phyloP scores from a whole-genome alignment of 1,284 basidiomycete genomes.

The Stereum hirsutum region DNA sequence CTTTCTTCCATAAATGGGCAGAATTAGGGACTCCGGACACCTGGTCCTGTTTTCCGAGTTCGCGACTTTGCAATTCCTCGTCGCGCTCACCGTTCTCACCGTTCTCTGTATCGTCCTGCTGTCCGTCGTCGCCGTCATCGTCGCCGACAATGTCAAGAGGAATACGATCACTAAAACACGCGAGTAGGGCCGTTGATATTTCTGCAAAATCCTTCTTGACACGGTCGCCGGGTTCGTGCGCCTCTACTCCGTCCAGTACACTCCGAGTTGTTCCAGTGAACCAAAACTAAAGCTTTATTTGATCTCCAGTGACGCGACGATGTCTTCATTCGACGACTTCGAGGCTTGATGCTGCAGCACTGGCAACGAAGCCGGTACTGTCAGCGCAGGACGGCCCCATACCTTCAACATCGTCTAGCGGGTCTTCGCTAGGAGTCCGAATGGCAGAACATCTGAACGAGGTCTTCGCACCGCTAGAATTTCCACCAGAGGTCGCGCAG shows the following conservation, averaged over 20 bases:
- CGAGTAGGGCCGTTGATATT: not conserved
- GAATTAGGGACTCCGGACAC: no score
- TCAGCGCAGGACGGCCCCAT: no score
- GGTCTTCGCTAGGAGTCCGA: constrained; percentile 11
- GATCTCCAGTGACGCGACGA: not conserved
- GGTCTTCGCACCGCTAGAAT: constrained; percentile 56
- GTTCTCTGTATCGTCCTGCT: not conserved
- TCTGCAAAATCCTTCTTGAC: no score
- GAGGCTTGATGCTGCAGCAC: no score
- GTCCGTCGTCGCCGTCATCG: not conserved
- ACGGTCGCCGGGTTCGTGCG: not conserved
- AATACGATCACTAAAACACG: not conserved
- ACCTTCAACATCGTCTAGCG: not conserved
- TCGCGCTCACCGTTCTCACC: no score
- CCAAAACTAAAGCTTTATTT: no score
- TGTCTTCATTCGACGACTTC: not conserved
- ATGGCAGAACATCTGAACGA: constrained; percentile 48
- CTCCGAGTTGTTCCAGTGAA: no score
- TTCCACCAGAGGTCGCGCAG: constrained; percentile 57
- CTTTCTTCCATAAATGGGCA: no score
- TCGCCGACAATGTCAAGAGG: constrained; percentile 1
- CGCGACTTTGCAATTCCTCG: no score
- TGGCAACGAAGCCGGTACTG: no score
- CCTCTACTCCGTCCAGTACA: not conserved
- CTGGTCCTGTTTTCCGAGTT: no score